Evolutionary conservation across 1,139 yeast genomes (phyloP), one percentile per base, ranked within the genome.

Genomic region (Yamadazyma diddensiae): DNA sequence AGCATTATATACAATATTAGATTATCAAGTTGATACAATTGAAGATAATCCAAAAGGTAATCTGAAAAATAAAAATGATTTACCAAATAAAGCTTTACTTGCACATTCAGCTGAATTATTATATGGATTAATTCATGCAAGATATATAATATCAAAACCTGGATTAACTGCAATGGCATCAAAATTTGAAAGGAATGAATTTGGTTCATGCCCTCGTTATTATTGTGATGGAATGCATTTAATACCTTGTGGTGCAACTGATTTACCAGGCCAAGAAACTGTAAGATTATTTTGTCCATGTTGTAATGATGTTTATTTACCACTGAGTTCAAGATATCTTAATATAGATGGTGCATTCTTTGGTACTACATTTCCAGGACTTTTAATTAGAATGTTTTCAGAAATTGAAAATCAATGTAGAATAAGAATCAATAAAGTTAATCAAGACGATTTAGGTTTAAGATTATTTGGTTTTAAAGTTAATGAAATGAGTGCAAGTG

Each of bases 141-240:
- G 99, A 38, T 92, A 75, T 58, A 86, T 94, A 40, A 70, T 88
- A 27, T 82, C 96, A 6, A 85, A 92, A 47, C 92, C 82, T 27
- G 99, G 99, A 0, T 68, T 92, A 38, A 85, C 90, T 38, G 79
- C 85, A 23, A 90, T 92, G 97, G 96, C 95, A n/a, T 86, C 86
- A 43, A 92, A 92, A 55, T 92, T 84, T 57, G 96, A 88, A 49
- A 73, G 82, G 42, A 82, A 82, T 52, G 88, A 84, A 47, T 92
- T 92, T 57, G 98, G 99, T 0, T 71, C 79, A 3, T 92, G 99
- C 57, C 95, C 97, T 3, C 73, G 99, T 29, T 86, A 81, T 52
- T 74, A 75, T 50, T 92, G 99, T 59, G 88, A 87, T 42, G 88
- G 92, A n/a, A 86, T 87, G 78, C 92, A 84, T 44, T 67, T 92